These are phyloP conservation scores for Talaromyces marneffei DNA, from an alignment of 2,329 filamentous ascomycete species.

Conservation along the genomic window DNA sequence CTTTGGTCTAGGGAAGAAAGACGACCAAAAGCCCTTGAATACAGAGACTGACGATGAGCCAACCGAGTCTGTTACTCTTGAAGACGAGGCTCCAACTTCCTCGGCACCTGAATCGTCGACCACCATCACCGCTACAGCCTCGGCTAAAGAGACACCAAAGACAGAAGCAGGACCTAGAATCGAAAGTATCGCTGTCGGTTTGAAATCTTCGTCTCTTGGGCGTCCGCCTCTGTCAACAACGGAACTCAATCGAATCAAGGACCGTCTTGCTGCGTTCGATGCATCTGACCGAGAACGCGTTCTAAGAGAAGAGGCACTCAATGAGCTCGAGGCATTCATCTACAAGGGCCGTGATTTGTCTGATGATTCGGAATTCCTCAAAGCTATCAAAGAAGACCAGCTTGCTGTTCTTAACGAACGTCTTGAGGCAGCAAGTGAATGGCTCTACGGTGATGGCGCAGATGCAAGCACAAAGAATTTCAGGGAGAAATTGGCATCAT, in stretches of 20 bases:
- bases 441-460: conserved; percentile 81
- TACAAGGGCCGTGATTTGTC: conserved; percentile 82
- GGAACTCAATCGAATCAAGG: conserved; percentile 51
- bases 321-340: conserved; percentile 88
- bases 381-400: conserved; percentile 63
- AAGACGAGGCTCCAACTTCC: conserved; percentile 39
- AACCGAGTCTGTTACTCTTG: conserved; percentile 45
- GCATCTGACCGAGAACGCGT: conserved; percentile 72
- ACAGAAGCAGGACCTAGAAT: conserved; percentile 42
- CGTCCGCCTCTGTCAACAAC: conserved; percentile 31
- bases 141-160: conserved; percentile 40
- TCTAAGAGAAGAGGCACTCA: conserved; percentile 77
- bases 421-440: conserved; percentile 68
- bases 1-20: conserved; percentile 87
- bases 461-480: conserved; percentile 71
- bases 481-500: conserved; percentile 66
- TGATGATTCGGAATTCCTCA: conserved; percentile 67
- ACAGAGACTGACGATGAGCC: conserved; percentile 57
- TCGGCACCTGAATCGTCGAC: conserved; percentile 38
- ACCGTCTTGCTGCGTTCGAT: conserved; percentile 77
- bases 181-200: conserved; percentile 48
- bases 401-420: conserved; percentile 62
- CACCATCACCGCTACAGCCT: conserved; percentile 44
- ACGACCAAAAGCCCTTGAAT: conserved; percentile 65
- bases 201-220: conserved; percentile 45